phyloP scores from a whole-genome alignment of 106 monocot species.

The Apostasia shenzhenica region DNA sequence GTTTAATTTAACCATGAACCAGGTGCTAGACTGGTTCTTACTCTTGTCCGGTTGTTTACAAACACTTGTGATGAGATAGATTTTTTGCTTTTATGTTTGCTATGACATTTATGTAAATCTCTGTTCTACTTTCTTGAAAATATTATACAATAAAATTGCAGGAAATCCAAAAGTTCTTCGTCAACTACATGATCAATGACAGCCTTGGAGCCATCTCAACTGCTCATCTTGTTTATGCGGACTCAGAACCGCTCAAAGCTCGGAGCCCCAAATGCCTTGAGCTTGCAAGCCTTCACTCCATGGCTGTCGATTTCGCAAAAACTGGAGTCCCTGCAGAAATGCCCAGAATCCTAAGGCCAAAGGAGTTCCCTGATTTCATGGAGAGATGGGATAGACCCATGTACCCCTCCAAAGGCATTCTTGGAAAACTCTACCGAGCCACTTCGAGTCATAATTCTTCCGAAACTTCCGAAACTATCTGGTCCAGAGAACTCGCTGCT shows the following conservation, averaged over 20 bases:
- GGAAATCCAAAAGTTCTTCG: conserved; percentile 96
- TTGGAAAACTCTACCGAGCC: conserved; percentile 72
- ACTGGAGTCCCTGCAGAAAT: conserved; percentile 93
- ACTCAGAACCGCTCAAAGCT: conserved; percentile 66
- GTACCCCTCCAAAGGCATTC: conserved; percentile 54
- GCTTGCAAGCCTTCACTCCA: conserved; percentile 82
- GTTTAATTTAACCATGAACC: too few species aligned
- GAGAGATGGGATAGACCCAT: conserved; percentile 64
- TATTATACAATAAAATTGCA: conserved; percentile 19
- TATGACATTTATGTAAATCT: too few species aligned
- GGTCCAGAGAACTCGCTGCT: neutral
- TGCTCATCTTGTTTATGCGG: conserved; percentile 77
- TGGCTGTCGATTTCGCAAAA: conserved; percentile 96
- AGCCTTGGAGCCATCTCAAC: conserved; percentile 78
- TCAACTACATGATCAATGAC: conserved; percentile 93
- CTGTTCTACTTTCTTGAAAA: too few species aligned
- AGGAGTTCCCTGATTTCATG: conserved; percentile 90
- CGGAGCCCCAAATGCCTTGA: conserved; percentile 62
- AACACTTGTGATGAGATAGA: too few species aligned
- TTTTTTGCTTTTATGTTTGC: too few species aligned
- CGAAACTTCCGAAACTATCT: neutral
- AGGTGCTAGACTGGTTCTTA: too few species aligned
- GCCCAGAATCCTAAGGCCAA: conserved; percentile 65
- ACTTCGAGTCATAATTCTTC: neutral
- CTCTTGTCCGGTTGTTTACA: too few species aligned